phyloP scores from a whole-genome alignment of 176 grass and related monocot species.

The Aegilops longissima region DNA sequence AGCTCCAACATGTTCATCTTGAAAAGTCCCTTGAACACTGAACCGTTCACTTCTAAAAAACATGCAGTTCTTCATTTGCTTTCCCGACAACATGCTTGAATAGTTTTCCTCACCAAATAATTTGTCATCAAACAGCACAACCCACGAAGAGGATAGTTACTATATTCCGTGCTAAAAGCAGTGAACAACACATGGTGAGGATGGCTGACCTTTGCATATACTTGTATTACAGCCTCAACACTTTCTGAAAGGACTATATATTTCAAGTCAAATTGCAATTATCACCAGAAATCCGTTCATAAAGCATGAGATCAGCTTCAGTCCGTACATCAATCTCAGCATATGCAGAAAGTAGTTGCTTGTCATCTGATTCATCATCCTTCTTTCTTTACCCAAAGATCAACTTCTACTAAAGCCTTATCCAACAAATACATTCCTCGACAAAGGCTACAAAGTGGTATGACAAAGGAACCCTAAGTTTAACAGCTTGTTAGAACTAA shows the following conservation, averaged over 20 bases:
- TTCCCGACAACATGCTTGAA: background rate
- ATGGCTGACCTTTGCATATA: conserved; percentile 13
- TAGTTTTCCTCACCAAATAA: background rate
- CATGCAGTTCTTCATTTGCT: background rate
- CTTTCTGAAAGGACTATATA: background rate
- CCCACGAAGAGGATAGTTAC: background rate
- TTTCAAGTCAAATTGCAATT: background rate
- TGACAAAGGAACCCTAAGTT: conserved; percentile 20
- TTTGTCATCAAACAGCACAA: background rate
- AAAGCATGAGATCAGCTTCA: background rate
- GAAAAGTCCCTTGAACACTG: background rate
- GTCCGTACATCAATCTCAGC: background rate
- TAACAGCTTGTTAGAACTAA: conserved; percentile 6
- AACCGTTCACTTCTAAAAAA: background rate
- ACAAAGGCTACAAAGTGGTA: conserved; percentile 32
- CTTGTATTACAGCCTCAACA: conserved; percentile 32
- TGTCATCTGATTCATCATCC: conserved; percentile 16
- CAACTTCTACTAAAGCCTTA: conserved; percentile 34
- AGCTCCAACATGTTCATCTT: background rate
- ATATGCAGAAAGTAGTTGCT: conserved; percentile 11
- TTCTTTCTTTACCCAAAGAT: conserved; percentile 33
- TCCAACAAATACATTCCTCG: conserved; percentile 30
- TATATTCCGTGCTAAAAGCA: background rate
- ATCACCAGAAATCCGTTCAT: conserved; percentile 16
- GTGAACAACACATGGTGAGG: conserved; percentile 3